These are phyloP conservation scores for Picea sitchensis DNA, from an alignment of 75 land plant genomes.

Conservation along the genomic window DNA sequence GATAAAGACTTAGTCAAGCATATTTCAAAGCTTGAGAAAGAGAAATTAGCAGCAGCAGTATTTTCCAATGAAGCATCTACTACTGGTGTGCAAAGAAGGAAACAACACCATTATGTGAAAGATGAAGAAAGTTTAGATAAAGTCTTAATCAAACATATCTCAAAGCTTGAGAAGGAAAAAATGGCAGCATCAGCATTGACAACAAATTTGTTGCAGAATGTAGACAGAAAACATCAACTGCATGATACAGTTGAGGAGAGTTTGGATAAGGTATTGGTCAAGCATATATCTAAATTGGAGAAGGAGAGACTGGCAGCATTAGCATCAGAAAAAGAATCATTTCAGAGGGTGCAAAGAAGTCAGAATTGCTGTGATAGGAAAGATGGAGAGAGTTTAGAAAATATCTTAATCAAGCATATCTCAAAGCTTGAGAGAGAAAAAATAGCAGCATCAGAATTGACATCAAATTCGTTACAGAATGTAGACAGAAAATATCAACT, in stretches of 20 bases:
- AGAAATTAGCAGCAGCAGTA: slow-evolving; percentile 26
- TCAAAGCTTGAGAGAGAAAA: slow-evolving; percentile 63
- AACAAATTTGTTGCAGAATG: background rate
- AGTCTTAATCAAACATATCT: slow-evolving; percentile 53
- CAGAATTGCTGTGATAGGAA: slow-evolving; percentile 1
- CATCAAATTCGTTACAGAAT: background rate
- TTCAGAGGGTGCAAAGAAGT: background rate
- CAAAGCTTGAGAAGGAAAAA: slow-evolving; percentile 61
- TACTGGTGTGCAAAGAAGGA: background rate
- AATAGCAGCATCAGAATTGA: slow-evolving; percentile 8
- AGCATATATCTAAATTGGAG: slow-evolving; percentile 37
- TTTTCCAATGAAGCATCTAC: background rate
- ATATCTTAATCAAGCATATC: slow-evolving; percentile 52
- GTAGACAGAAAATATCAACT: background rate
- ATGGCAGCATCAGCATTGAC: slow-evolving; percentile 5
- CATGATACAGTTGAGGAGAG: slow-evolving; percentile 3
- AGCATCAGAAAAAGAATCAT: slow-evolving; percentile 1
- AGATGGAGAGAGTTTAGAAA: slow-evolving; percentile 18
- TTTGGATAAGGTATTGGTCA: slow-evolving; percentile 23
- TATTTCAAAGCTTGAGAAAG: slow-evolving; percentile 54
- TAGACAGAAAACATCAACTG: background rate
- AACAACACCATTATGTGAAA: slow-evolving; percentile 9
- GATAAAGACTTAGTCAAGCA: slow-evolving; percentile 53
- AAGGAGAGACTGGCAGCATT: slow-evolving; percentile 44
- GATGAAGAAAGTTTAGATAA: slow-evolving; percentile 23